Evolutionary conservation across 192 early-diverging fungal species (phyloP).

Genomic region (Backusella parvicylindrica): DNA sequence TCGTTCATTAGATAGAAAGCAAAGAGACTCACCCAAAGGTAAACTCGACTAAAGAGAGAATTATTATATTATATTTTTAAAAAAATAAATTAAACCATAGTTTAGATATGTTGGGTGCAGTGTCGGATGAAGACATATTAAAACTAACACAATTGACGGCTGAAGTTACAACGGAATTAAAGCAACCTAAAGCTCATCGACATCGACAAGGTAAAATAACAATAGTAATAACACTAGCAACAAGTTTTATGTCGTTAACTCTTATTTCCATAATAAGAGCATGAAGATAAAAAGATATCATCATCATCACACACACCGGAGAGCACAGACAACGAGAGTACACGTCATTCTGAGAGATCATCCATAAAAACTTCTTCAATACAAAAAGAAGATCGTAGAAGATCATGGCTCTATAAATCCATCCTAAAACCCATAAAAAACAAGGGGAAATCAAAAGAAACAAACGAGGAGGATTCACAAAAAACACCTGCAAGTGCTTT

Average conservation of each 20-base stretch:
- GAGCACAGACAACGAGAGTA: not conserved
- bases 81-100: slow-evolving; percentile 2
- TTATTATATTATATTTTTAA: not conserved
- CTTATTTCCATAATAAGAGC: slow-evolving; percentile 5
- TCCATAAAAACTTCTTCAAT: not conserved
- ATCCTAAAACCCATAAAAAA: not conserved
- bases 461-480: not conserved
- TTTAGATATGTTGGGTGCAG: slow-evolving; percentile 25
- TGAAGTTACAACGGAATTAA: not conserved
- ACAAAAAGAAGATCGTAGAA: not conserved
- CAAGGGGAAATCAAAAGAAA: not conserved
- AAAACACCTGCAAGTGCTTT: not conserved
- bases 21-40: not conserved
- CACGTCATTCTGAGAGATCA: not conserved
- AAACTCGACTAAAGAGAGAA: not conserved
- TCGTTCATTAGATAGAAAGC: not conserved
- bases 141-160: slow-evolving; percentile 19
- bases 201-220: not conserved
- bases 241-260: not conserved
- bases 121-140: slow-evolving; percentile 28
- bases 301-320: not conserved
- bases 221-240: not conserved
- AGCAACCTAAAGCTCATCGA: not conserved
- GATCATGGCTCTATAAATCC: slow-evolving; percentile 9
- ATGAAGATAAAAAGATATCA: not conserved